Evolutionary conservation across 2,329 filamentous ascomycete genomes (phyloP), one percentile per base, ranked within the genome.

Genomic region (Blastomyces gilchristii): DNA sequence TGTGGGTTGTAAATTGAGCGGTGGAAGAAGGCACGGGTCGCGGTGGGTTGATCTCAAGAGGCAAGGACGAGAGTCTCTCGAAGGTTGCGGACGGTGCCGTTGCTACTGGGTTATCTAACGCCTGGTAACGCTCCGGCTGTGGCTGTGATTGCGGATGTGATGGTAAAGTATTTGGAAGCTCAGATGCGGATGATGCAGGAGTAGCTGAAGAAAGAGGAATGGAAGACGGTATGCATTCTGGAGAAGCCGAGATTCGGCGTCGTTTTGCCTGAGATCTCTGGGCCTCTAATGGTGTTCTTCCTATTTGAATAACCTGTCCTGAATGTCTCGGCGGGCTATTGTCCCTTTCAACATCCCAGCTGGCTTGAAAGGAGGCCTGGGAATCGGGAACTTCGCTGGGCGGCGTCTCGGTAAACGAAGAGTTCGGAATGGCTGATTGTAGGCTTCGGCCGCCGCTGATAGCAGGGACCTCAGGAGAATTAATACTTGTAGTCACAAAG

Each of bases 1-100:
- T 72, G 52, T 90, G 76, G 43, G 81, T 80, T 64, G 65, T 71
- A 58, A 89, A 73, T 1, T 74, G 68, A 1, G 63, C 66, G 18
- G 75, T 73, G 12, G 58, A 50, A 3, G 80, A 81, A 1, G 81
- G 76, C 3, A 78, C 72, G 0, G 87, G 87, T 0, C 78, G 80
- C 0, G 83, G 81, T 0, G 86, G 76, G 2, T 75, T 74, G 58
- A 89, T 83, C 65, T 72, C 64, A 47, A 73, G 63, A 6, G 75
- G 75, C n/a, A 75, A 68, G 5, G 63, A 45, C 28, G 65, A 54
- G 34, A 69, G 63, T 37, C 41, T 28, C 16, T 45, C 39, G 8
- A 59, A 34, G 25, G n/a, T 18, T 12, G 11, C 34, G 31, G 31
- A 12, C 0, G n/a, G 31, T 34, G 5, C 9, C 18, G 18, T 11